phyloP scores from a whole-genome alignment of 75 land plant genomes.

The Sequoia sempervirens region DNA sequence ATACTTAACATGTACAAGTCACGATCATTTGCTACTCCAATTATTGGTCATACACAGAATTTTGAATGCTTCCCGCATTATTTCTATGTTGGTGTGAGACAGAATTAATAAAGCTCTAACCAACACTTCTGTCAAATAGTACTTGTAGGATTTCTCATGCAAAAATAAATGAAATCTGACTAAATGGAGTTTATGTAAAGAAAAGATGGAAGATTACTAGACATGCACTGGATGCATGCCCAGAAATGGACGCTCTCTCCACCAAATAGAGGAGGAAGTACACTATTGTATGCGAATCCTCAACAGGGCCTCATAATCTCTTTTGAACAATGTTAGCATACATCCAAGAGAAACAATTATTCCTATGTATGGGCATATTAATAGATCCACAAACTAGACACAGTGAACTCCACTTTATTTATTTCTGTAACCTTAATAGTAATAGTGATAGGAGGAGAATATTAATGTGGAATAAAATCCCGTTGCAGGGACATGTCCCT shows the following conservation, averaged over 20 bases:
- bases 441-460: background rate
- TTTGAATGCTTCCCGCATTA: background rate
- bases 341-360: background rate
- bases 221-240: background rate
- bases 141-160: background rate
- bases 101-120: background rate
- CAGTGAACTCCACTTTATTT: background rate
- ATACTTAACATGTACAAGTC: background rate
- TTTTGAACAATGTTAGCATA: background rate
- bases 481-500: too few species aligned
- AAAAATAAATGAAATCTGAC: background rate
- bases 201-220: background rate
- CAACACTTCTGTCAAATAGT: background rate
- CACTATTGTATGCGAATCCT: background rate
- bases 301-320: background rate
- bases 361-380: background rate
- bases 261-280: background rate
- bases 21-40: background rate
- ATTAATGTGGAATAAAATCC: background rate
- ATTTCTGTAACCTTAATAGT: background rate
- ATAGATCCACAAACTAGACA: background rate
- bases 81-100: background rate
- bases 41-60: background rate
- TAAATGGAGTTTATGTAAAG: background rate
- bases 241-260: background rate